Percentiles rank a stretch among this genome's conserved stretches.
Conservation (phyloP, 371 early-diverging fungal species). For the Mucor saturninus region DNA sequence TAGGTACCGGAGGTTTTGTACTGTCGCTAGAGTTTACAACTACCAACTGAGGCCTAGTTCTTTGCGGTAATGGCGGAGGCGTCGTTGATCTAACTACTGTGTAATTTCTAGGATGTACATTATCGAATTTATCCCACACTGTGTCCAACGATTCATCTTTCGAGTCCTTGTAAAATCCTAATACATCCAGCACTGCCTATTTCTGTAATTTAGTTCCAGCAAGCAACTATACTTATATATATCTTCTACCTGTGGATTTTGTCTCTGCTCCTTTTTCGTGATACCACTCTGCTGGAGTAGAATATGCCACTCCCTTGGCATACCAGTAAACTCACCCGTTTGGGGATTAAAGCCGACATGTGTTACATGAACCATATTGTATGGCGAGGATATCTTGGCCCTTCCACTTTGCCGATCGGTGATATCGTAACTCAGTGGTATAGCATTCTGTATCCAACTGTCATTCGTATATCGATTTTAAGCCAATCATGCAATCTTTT, state of each 20-base stretch:
- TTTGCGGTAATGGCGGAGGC: conserved; percentile 39
- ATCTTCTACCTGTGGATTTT: conserved; percentile 82
- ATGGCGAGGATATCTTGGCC: conserved; percentile 87
- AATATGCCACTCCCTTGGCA: conserved; percentile 93
- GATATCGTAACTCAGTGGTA: no score
- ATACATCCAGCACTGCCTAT: conserved; percentile 88
- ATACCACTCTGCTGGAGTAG: conserved; percentile 92
- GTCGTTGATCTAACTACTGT: background rate
- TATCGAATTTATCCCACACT: conserved; percentile 90
- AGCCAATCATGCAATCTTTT: no score
- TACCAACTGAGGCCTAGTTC: conserved; percentile 28
- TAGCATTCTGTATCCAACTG: no score
- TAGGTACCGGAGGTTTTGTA: conserved; percentile 25
- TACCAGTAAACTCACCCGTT: conserved; percentile 91
- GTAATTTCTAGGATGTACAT: conserved; percentile 48
- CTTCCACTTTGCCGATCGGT: conserved; percentile 43
- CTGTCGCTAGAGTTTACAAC: conserved; percentile 16
- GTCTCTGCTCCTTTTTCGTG: conserved; percentile 91
- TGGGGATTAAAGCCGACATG: conserved; percentile 91
- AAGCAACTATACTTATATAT: no score
- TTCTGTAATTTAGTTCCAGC: background rate
- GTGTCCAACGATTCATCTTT: conserved; percentile 67
- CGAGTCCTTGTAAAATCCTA: conserved; percentile 87
- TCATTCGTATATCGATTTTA: no score
- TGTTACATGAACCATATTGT: conserved; percentile 94